Conservation (phyloP, 139 green algal genomes). For the Asterochloris sp. region DNA sequence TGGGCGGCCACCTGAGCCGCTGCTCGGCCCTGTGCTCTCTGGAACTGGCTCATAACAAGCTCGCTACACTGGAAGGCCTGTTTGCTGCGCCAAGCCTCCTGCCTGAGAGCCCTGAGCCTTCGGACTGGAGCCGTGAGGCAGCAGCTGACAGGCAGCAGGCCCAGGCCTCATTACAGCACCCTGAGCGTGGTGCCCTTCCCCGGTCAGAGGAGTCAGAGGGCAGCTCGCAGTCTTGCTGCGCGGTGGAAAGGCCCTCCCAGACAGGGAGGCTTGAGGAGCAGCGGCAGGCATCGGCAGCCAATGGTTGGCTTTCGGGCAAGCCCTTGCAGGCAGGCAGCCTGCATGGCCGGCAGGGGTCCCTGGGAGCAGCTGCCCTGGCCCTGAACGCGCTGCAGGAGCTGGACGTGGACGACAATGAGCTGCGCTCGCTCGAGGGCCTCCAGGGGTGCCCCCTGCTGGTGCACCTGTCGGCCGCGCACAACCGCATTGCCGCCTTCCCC, state of each 20-base stretch:
- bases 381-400: neutral
- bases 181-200: too few relatives aligned
- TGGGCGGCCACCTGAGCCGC: neutral
- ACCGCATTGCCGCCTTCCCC: conserved; percentile 7
- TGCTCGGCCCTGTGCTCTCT: neutral
- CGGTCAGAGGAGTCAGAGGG: too few relatives aligned
- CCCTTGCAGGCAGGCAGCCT: too few relatives aligned
- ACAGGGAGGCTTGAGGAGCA: too few relatives aligned
- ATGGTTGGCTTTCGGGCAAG: too few relatives aligned
- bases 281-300: too few relatives aligned
- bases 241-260: too few relatives aligned
- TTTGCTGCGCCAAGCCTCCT: neutral
- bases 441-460: conserved; percentile 10
- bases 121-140: neutral
- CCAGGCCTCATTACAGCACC: too few relatives aligned
- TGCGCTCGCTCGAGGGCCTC: conserved; percentile 4
- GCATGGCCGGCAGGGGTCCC: too few relatives aligned
- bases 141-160: neutral
- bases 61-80: neutral
- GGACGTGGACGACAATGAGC: conserved; percentile 6
- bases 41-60: conserved; percentile 3
- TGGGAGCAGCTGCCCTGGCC: too few relatives aligned
- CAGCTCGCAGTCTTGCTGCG: too few relatives aligned
- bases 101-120: too few relatives aligned
- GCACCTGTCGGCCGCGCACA: neutral